Evolutionary conservation across 305 asterid genomes (phyloP).

Genomic region (Coffea humblotiana): DNA sequence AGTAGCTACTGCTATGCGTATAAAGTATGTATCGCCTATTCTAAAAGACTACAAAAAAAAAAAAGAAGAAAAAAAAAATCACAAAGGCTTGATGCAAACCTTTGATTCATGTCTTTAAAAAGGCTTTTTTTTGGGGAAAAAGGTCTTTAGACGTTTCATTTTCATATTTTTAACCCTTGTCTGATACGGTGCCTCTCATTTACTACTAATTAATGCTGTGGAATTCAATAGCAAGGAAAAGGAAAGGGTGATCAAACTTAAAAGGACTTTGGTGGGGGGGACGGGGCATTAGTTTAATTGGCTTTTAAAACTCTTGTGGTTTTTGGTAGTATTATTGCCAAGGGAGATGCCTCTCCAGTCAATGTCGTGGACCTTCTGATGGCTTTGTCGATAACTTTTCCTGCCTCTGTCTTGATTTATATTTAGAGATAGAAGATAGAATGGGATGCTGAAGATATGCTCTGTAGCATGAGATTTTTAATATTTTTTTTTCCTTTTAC

Average conservation of each 20-base stretch:
- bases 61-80: background rate
- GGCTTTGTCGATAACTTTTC: background rate
- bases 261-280: background rate
- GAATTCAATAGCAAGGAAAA: background rate
- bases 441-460: background rate
- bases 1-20: background rate
- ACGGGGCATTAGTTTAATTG: background rate
- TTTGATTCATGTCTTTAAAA: background rate
- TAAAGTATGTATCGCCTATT: background rate
- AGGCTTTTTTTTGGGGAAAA: too few species aligned
- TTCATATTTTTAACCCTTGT: too few species aligned
- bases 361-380: constrained; percentile 4
- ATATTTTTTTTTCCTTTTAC: background rate
- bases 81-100: background rate
- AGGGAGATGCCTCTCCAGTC: constrained; percentile 11
- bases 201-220: background rate
- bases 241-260: background rate
- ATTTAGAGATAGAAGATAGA: background rate
- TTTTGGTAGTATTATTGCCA: background rate
- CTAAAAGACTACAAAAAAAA: background rate
- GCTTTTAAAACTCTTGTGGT: background rate
- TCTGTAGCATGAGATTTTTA: background rate
- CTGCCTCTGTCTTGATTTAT: too few species aligned
- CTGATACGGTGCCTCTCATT: background rate
- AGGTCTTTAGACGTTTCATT: too few species aligned